Evolutionary conservation across 2,329 filamentous ascomycete genomes (phyloP), one percentile per base, ranked within the genome.

Genomic region (Penicillium sp.): DNA sequence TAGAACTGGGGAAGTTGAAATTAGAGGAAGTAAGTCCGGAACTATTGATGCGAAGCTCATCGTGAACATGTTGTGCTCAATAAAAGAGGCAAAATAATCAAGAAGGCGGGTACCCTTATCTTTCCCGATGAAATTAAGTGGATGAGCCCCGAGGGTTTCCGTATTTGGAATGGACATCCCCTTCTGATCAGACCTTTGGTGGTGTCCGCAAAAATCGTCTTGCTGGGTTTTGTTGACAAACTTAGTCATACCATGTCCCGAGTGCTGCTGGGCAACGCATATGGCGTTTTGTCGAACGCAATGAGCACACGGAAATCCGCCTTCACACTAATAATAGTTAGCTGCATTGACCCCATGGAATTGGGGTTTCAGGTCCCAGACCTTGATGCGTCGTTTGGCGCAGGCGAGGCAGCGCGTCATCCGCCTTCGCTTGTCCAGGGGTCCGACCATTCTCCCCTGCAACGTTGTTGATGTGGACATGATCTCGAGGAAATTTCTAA

Each of bases 391-490:
- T 23, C 55, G 49, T 47, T 57, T 45, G 4, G 49, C 55, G 19
- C 55, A 57, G 15, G 23, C 49, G 35, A 57, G 33, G 27, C 55
- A 57, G 23, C 55, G 49, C 15, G 33, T 53, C 35, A 48, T 6
- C 43, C 49, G 49, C 35, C 55, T 57, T 27, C 55, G 55, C 42
- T 48, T 53, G 35, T 57, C 55, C 17, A 57, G 19, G 21, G 55
- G 55, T 9, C 55, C 55, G 27, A 48, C 42, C 17, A 51, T 29
- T 57, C 54, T 53, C 23, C 17, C 27, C 41, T 29, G 44, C 0
- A 21, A 31, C 2, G 2, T 25, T 10, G 35, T 39, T 27, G 35
- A 17, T 29, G 23, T 1, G 7, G 35, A 31, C 48, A 50, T 50
- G n/a, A 21, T 39, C 12, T 39, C 2, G 23, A 19, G 4, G 2